Conservation (phyloP, 1,284 basidiomycete genomes). For the Erythrobasidium hasegawianum region DNA sequence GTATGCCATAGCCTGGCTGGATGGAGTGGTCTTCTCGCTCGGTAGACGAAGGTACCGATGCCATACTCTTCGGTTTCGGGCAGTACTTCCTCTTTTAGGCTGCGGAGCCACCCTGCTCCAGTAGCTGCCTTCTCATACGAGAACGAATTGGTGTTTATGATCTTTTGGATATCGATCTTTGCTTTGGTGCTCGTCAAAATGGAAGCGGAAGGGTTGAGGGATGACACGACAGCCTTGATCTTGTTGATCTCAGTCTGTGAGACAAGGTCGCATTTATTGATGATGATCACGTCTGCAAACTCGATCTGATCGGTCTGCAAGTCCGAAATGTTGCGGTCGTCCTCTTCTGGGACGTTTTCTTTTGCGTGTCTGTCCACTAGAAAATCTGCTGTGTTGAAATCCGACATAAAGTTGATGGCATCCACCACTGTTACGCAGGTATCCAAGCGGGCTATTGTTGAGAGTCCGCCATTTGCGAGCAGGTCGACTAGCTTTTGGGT, state of each 20-base stretch:
- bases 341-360: slow-evolving; percentile 50
- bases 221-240: slow-evolving; percentile 48
- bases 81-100: slow-evolving; percentile 50
- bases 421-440: slow-evolving; percentile 50
- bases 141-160: slow-evolving; percentile 50
- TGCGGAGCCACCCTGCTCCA: slow-evolving; percentile 53
- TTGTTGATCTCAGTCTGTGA: slow-evolving; percentile 45
- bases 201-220: slow-evolving; percentile 51
- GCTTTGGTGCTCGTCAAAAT: slow-evolving; percentile 40
- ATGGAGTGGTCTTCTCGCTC: slow-evolving; percentile 52
- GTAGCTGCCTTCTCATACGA: slow-evolving; percentile 52
- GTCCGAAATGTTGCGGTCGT: slow-evolving; percentile 54
- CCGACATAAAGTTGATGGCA: slow-evolving; percentile 48
- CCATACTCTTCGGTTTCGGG: slow-evolving; percentile 53
- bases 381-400: slow-evolving; percentile 54
- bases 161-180: slow-evolving; percentile 50
- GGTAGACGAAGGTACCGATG: slow-evolving; percentile 50
- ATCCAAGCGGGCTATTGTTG: slow-evolving; percentile 48
- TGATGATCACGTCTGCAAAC: slow-evolving; percentile 53
- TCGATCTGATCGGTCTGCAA: slow-evolving; percentile 53
- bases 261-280: slow-evolving; percentile 53
- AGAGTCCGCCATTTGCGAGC: slow-evolving; percentile 51
- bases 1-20: slow-evolving; percentile 53
- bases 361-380: slow-evolving; percentile 49
- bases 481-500: slow-evolving; percentile 49